phyloP scores from a whole-genome alignment of 1,284 basidiomycete species.

The Ceratobasidium sp. region DNA sequence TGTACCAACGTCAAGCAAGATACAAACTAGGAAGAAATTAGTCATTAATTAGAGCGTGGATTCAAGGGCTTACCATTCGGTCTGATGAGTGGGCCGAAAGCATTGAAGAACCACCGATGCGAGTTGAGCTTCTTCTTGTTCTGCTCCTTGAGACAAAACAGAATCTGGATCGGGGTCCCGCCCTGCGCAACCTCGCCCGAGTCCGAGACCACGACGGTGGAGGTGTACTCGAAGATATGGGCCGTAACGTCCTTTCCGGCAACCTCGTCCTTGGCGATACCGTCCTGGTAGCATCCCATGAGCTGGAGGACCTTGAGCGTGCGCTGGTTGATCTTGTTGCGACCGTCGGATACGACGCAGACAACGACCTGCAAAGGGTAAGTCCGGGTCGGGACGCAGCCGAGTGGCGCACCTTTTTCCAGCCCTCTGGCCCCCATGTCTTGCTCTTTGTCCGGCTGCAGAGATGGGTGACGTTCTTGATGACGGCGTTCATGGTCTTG shows the following conservation, averaged over 20 bases:
- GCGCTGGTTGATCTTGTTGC: constrained; percentile 88
- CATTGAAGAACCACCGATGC: constrained; percentile 98
- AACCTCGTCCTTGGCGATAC: constrained; percentile 91
- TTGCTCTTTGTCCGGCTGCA: constrained; percentile 81
- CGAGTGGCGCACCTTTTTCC: constrained; percentile 76
- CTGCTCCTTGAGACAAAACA: constrained; percentile 94
- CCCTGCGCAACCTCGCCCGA: constrained; percentile 86
- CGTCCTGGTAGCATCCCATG: constrained; percentile 97
- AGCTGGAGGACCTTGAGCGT: constrained; percentile 78
- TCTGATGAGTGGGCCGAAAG: constrained; percentile 85
- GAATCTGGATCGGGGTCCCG: constrained; percentile 85
- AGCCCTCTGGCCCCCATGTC: constrained; percentile 93
- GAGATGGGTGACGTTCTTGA: constrained; percentile 88
- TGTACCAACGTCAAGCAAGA: constrained; percentile 91
- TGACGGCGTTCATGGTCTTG: constrained; percentile 89
- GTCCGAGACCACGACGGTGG: constrained; percentile 78
- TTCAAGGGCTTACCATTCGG: constrained; percentile 65
- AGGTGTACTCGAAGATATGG: constrained; percentile 89
- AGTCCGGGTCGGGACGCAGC: no score
- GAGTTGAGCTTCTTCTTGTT: constrained; percentile 96
- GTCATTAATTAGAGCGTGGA: constrained; percentile 6
- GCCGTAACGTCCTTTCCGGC: constrained; percentile 92
- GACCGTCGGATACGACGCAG: constrained; percentile 90
- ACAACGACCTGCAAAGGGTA: constrained; percentile 74
- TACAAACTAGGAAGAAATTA: constrained; percentile 64